These are phyloP conservation scores for Logfia minima DNA, from an alignment of 129 eudicot genomes.

Conservation along the genomic window DNA sequence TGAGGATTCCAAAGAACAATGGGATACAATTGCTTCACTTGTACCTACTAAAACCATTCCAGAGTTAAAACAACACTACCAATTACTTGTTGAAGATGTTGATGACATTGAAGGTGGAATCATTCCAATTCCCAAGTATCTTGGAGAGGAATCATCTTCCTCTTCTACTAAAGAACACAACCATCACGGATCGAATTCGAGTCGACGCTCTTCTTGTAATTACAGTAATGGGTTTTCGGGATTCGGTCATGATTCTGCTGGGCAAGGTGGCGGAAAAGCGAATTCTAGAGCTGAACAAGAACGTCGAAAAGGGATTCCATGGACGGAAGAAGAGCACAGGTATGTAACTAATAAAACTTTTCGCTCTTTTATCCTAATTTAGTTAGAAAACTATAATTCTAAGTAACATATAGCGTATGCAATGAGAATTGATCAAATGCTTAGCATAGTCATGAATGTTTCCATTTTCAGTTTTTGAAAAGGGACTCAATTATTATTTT, in stretches of 20 bases:
- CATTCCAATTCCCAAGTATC: constrained; percentile 76
- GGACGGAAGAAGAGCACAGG: constrained; percentile 98
- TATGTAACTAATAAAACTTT: constrained; percentile 39
- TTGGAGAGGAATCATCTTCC: constrained; percentile 54
- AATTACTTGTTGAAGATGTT: constrained; percentile 68
- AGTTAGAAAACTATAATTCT: neutral
- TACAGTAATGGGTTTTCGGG: constrained; percentile 49
- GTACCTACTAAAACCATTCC: constrained; percentile 67
- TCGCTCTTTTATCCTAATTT: neutral
- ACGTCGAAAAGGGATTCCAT: constrained; percentile 85
- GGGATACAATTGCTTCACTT: constrained; percentile 65
- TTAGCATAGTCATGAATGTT: neutral
- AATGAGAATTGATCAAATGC: neutral
- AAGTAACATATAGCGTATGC: neutral
- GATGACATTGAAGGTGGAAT: constrained; percentile 73
- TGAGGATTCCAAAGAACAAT: constrained; percentile 52
- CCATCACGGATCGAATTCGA: constrained; percentile 35
- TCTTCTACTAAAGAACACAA: constrained; percentile 47
- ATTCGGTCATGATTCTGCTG: constrained; percentile 38
- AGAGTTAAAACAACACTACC: constrained; percentile 70
- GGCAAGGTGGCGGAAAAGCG: constrained; percentile 43
- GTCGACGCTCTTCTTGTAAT: constrained; percentile 44
- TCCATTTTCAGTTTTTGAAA: neutral
- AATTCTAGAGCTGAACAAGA: constrained; percentile 73
- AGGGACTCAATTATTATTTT: neutral